A percentile compares a stretch with the other conserved stretches of the same genome.
Conservation (phyloP, 805 yeast species). For the Yarrowia phangngaensis region DNA sequence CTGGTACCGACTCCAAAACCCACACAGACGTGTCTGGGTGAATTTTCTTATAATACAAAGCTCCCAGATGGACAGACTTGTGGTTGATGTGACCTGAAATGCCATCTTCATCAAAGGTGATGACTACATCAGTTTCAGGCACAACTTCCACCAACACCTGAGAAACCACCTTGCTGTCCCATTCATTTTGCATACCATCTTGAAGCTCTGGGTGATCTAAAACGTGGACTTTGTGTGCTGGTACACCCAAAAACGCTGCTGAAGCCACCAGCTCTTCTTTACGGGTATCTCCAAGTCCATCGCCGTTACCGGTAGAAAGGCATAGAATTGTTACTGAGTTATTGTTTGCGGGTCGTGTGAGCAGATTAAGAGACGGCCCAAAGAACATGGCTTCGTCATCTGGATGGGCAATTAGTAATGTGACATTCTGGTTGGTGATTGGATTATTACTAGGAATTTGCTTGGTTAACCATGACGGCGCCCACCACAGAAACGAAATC, state of each 20-base stretch:
- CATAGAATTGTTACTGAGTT: slow-evolving; percentile 61
- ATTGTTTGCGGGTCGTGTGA: slow-evolving; percentile 46
- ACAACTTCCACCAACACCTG: slow-evolving; percentile 34
- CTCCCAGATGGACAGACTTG: slow-evolving; percentile 38
- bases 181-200: slow-evolving; percentile 65
- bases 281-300: slow-evolving; percentile 66
- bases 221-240: slow-evolving; percentile 42
- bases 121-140: slow-evolving; percentile 42
- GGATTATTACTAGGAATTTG: neutral
- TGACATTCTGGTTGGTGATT: slow-evolving; percentile 31
- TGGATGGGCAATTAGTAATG: slow-evolving; percentile 82
- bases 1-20: slow-evolving; percentile 38
- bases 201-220: slow-evolving; percentile 49
- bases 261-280: slow-evolving; percentile 55
- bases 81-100: slow-evolving; percentile 90
- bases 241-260: slow-evolving; percentile 52
- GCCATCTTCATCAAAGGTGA: slow-evolving; percentile 81
- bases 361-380: slow-evolving; percentile 65
- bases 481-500: slow-evolving; percentile 9
- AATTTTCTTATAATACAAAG: slow-evolving; percentile 26
- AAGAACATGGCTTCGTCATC: slow-evolving; percentile 99
- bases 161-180: slow-evolving; percentile 53
- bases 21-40: slow-evolving; percentile 32
- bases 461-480: slow-evolving; percentile 19
- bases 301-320: slow-evolving; percentile 73